Evolutionary conservation across 306 rosid species (phyloP).

Genomic region (Astragalus membranaceus): DNA sequence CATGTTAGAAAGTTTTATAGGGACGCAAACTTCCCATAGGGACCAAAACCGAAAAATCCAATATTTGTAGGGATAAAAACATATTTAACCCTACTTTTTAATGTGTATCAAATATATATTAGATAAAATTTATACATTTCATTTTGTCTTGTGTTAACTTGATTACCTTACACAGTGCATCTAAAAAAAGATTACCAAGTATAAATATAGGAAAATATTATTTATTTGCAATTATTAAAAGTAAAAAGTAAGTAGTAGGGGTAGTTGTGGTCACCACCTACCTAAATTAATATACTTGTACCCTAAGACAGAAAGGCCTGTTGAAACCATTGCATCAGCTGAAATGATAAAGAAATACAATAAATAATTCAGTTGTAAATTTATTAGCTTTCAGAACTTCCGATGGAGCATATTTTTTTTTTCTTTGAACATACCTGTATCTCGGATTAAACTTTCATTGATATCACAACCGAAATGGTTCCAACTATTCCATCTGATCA

Average conservation of each 20-base stretch:
- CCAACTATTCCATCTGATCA: slow-evolving; percentile 54
- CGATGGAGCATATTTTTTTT: too few species aligned
- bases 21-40: too few species aligned
- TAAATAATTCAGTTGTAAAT: not conserved
- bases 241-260: not conserved
- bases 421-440: slow-evolving; percentile 36
- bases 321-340: slow-evolving; percentile 67
- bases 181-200: too few species aligned
- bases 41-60: too few species aligned
- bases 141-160: too few species aligned
- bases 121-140: not conserved
- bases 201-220: not conserved
- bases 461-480: slow-evolving; percentile 51
- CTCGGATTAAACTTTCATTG: slow-evolving; percentile 39
- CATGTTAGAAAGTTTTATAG: too few species aligned
- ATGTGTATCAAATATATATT: not conserved
- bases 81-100: too few species aligned
- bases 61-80: too few species aligned
- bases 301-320: slow-evolving; percentile 51
- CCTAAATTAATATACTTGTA: slow-evolving; percentile 56
- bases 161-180: too few species aligned
- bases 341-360: not conserved
- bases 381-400: too few species aligned
- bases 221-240: not conserved
- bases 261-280: not conserved